Conservation (phyloP, 2,329 filamentous ascomycete genomes). For the Penicillium hordei region DNA sequence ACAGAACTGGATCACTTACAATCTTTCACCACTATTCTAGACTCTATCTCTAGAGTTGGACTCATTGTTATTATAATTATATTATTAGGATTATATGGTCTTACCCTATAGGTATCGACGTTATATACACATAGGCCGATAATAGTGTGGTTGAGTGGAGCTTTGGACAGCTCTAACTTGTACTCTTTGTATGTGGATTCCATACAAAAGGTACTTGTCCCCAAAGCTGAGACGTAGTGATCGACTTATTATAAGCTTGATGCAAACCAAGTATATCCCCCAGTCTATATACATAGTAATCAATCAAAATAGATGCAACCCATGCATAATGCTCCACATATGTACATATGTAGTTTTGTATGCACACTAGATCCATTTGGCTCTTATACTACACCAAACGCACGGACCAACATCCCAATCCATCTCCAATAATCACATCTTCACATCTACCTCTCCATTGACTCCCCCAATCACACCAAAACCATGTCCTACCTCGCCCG, state of each 20-base stretch:
- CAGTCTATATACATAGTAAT: neutral
- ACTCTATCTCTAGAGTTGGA: neutral
- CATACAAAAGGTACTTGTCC: neutral
- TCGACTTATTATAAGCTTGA: neutral
- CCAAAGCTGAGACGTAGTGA: neutral
- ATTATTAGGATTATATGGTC: neutral
- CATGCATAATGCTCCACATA: neutral
- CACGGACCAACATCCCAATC: conserved; percentile 6
- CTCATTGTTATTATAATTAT: neutral
- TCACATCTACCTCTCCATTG: neutral
- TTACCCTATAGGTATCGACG: too few relatives aligned
- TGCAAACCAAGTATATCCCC: neutral
- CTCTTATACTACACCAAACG: neutral
- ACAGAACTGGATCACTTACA: neutral
- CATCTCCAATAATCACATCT: conserved; percentile 8
- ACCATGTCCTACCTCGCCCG: conserved; percentile 18
- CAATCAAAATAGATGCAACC: neutral
- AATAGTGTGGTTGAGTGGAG: neutral
- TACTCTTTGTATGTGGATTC: neutral
- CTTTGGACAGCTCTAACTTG: neutral
- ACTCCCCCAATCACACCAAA: neutral
- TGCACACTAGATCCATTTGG: neutral
- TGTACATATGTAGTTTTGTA: neutral
- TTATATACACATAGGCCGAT: too few relatives aligned
- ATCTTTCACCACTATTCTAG: neutral